Evolutionary conservation across 768 basidiomycete genomes (phyloP).

Genomic region (Naematelia aurantialba): DNA sequence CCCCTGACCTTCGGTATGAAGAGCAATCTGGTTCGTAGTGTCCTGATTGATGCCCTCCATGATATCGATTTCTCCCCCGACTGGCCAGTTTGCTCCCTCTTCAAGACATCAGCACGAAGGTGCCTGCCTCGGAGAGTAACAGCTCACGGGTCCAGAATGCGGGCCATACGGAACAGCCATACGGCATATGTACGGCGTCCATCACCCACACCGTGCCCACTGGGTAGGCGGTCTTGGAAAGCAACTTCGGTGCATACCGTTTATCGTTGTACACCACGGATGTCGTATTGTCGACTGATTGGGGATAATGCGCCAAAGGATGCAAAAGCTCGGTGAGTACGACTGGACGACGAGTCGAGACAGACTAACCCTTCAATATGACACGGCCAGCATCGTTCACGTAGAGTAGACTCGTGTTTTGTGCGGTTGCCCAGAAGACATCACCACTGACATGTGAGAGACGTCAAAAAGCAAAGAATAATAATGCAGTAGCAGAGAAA

Average conservation of each 20-base stretch:
- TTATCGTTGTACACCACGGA: constrained; percentile 48
- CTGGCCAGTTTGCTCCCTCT: constrained; percentile 40
- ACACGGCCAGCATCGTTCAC: constrained; percentile 20
- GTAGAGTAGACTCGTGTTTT: constrained; percentile 33
- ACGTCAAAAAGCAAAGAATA: no score
- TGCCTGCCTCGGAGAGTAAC: no score
- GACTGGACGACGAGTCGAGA: neutral
- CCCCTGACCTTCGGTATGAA: constrained; percentile 63
- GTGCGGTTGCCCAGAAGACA: constrained; percentile 42
- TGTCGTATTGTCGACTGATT: constrained; percentile 42
- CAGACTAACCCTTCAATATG: constrained; percentile 36
- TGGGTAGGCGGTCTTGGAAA: constrained; percentile 42
- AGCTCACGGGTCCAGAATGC: constrained; percentile 43
- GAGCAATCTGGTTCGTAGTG: constrained; percentile 64
- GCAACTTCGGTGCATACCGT: constrained; percentile 45
- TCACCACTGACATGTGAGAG: constrained; percentile 30
- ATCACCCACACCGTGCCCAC: constrained; percentile 47
- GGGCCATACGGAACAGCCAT: constrained; percentile 58
- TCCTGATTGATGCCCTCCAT: constrained; percentile 75
- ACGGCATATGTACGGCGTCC: constrained; percentile 53
- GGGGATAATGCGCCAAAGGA: neutral
- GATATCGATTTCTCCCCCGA: constrained; percentile 64
- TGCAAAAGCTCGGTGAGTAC: neutral
- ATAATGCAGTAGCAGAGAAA: no score
- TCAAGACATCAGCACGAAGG: constrained; percentile 8